A percentile compares a stretch with the other conserved stretches of the same genome.
phyloP scores from a whole-genome alignment of 352 stramenopile species.

The Phytophthora aleatoria region DNA sequence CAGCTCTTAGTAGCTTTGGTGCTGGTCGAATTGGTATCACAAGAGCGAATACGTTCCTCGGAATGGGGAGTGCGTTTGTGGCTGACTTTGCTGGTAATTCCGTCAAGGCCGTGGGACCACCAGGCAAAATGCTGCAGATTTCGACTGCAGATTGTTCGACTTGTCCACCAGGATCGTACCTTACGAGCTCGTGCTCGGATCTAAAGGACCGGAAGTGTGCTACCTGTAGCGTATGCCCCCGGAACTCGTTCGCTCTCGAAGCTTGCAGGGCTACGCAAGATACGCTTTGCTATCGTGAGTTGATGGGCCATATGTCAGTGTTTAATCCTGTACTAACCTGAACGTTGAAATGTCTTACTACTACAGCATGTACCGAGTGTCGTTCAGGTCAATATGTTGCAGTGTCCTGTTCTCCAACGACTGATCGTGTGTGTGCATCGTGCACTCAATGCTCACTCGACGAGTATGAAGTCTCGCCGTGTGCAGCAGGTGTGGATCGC shows the following conservation, averaged over 20 bases:
- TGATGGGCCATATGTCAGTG: neutral
- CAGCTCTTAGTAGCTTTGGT: conserved; percentile 40
- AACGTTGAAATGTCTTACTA: neutral
- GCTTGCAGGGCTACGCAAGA: conserved; percentile 58
- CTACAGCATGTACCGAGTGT: conserved; percentile 71
- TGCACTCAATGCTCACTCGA: conserved; percentile 76
- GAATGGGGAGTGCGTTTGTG: conserved; percentile 43
- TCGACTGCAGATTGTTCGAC: conserved; percentile 55
- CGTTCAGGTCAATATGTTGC: conserved; percentile 50
- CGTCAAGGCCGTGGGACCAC: conserved; percentile 28
- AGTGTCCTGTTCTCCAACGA: conserved; percentile 51
- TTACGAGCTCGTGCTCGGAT: conserved; percentile 66
- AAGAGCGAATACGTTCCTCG: conserved; percentile 53
- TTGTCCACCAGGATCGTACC: conserved; percentile 49
- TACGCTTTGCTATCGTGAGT: conserved; percentile 75
- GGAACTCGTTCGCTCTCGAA: conserved; percentile 57
- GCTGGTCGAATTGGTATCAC: conserved; percentile 57
- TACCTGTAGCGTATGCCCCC: conserved; percentile 60
- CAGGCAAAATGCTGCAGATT: conserved; percentile 38
- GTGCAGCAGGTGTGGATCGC: conserved; percentile 54
- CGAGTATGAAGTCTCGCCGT: conserved; percentile 72
- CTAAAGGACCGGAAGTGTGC: conserved; percentile 56
- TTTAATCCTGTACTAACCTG: neutral
- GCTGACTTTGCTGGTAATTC: conserved; percentile 55
- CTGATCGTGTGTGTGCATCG: conserved; percentile 56